phyloP scores from a whole-genome alignment of 306 rosid species.

The Chamaecrista fasciculata region DNA sequence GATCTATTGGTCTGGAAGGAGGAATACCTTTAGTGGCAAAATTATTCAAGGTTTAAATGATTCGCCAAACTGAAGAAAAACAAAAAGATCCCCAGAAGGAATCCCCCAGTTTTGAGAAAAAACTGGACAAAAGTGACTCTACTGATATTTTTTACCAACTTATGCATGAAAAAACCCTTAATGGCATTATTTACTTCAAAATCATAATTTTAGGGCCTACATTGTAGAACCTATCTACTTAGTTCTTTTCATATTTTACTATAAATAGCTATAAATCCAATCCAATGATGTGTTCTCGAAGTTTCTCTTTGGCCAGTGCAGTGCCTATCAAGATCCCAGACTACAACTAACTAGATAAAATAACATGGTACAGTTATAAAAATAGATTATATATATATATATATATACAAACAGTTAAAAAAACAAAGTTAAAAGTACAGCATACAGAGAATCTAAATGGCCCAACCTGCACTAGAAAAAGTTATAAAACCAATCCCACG shows the following conservation, averaged over 20 bases:
- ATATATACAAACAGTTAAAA: too few species aligned
- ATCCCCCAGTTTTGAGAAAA: background rate
- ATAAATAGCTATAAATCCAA: background rate
- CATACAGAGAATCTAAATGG: slow-evolving; percentile 11
- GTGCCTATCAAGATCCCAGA: slow-evolving; percentile 14
- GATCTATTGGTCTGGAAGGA: background rate
- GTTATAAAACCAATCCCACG: slow-evolving; percentile 98
- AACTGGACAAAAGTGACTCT: background rate
- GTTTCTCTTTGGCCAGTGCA: slow-evolving; percentile 15
- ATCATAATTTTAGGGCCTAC: background rate
- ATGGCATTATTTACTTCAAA: background rate
- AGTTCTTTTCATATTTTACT: background rate
- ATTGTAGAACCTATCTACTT: background rate
- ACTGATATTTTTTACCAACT: background rate
- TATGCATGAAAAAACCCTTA: background rate
- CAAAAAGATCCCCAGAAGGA: background rate
- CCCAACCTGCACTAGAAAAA: slow-evolving; percentile 85
- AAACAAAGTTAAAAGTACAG: slow-evolving; percentile 18
- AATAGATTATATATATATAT: too few species aligned
- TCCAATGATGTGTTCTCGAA: slow-evolving; percentile 5
- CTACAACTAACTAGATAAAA: too few species aligned
- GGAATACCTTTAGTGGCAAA: background rate
- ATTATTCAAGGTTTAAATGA: background rate
- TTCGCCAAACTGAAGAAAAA: background rate
- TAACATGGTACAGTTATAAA: background rate